phyloP scores from a whole-genome alignment of 495 filamentous ascomycete genomes.

The Hypoxylon intermedium region DNA sequence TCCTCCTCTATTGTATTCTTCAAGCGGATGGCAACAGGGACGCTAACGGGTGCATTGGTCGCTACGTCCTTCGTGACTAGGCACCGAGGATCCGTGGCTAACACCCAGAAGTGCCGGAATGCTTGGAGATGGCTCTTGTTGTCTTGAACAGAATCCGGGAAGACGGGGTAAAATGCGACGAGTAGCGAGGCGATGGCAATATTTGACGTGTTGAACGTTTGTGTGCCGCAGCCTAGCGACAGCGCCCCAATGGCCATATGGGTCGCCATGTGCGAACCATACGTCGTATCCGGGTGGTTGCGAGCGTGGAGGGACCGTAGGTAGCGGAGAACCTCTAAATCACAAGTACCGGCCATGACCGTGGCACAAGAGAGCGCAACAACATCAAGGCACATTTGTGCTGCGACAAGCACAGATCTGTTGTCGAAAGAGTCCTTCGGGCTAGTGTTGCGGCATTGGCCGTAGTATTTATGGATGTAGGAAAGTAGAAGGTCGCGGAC shows the following conservation, averaged over 20 bases:
- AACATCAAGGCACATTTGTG: slow-evolving; percentile 87
- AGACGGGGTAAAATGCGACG: slow-evolving; percentile 92
- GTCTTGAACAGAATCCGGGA: slow-evolving; percentile 85
- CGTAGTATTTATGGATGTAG: slow-evolving; percentile 87
- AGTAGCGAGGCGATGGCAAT: slow-evolving; percentile 84
- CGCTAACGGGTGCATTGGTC: slow-evolving; percentile 75
- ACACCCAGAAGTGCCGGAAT: slow-evolving; percentile 96
- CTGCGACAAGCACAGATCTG: slow-evolving; percentile 78
- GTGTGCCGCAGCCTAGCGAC: slow-evolving; percentile 89
- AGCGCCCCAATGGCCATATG: slow-evolving; percentile 92
- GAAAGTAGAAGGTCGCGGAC: slow-evolving; percentile 82
- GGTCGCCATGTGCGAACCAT: slow-evolving; percentile 89
- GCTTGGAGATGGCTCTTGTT: slow-evolving; percentile 95
- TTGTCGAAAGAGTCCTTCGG: slow-evolving; percentile 71
- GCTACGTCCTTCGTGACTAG: slow-evolving; percentile 84
- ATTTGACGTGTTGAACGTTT: slow-evolving; percentile 90
- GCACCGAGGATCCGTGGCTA: slow-evolving; percentile 89
- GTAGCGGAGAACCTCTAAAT: slow-evolving; percentile 86
- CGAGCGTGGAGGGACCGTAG: slow-evolving; percentile 87
- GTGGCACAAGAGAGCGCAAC: slow-evolving; percentile 80
- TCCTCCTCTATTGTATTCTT: slow-evolving; percentile 55
- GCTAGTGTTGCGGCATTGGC: slow-evolving; percentile 65
- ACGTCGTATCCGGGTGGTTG: slow-evolving; percentile 82
- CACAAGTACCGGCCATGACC: slow-evolving; percentile 95
- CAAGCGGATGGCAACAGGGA: slow-evolving; percentile 65